Base-by-base conservation (phyloP, 495 filamentous ascomycete genomes). In the Bombardia bombarda region DNA sequence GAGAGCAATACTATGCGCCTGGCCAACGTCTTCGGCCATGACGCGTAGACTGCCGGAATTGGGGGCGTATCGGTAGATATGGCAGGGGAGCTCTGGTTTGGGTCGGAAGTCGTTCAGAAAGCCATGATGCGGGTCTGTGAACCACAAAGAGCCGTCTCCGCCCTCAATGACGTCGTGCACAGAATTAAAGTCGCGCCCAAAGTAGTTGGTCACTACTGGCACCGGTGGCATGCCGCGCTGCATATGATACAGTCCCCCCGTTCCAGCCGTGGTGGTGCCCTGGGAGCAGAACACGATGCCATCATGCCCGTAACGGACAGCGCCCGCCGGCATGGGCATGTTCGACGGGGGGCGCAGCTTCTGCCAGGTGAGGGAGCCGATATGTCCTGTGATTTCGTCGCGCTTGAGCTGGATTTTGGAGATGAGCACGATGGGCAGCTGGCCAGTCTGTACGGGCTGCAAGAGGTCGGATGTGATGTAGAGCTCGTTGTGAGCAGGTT, bases 381-480 rank as follows among this genome's bases (percentile, higher is more conserved):
- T n/a, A 4, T 9, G 9, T 17, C 34, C 18, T 17, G 34, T 9
- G 1, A 8, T 19, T 17, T 9, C 17, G 20, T 22, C 2, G 17
- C 34, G 17, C 17, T 17, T 1, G 6, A 23, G 18, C 34, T 55
- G 50, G n/a, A 71, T 10, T 21, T 58, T 61, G 2, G 65, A 71
- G 37, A 70, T 69, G 17, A 73, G 50, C 17, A 70, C 58, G 4
- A 60, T 45, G 16, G 68, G 60, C 17, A 67, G 64, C 26, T 55
- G 54, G 0, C 67, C 64, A 56, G 51, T 56, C 28, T 42, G 51
- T 46, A 62, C 47, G 30, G 57, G 50, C 56, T 65, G 63, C 32
- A 70, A 46, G 19, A 67, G 63, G 58, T 76, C 76, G 28, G 75
- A 80, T 23, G 75, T 82, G 42, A 78, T 63, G 61, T 79, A 83